phyloP scores from a whole-genome alignment of 2,329 filamentous ascomycete genomes.

The Fusarium sp. region DNA sequence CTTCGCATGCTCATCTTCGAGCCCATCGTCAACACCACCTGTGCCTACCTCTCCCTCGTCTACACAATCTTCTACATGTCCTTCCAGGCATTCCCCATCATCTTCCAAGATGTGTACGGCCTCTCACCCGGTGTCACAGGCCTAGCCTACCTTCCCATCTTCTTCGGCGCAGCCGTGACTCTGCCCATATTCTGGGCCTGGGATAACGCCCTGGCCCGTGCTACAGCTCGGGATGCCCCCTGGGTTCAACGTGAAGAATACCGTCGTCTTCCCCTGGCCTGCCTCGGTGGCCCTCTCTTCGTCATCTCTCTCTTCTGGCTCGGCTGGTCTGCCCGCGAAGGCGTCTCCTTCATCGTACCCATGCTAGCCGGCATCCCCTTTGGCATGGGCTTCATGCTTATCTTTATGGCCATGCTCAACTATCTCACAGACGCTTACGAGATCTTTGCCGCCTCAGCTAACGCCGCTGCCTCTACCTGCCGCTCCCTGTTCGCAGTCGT shows the following conservation, averaged over 20 bases:
- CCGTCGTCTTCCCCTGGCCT: slow-evolving; percentile 74
- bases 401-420: slow-evolving; percentile 70
- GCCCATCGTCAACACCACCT: slow-evolving; percentile 74
- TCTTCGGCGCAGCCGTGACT: slow-evolving; percentile 66
- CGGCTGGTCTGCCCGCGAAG: slow-evolving; percentile 62
- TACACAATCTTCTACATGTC: slow-evolving; percentile 75
- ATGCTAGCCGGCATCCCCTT: slow-evolving; percentile 68
- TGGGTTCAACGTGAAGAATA: slow-evolving; percentile 72
- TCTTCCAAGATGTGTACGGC: slow-evolving; percentile 69
- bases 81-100: slow-evolving; percentile 76
- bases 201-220: slow-evolving; percentile 65
- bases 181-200: slow-evolving; percentile 69
- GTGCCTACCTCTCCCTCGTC: slow-evolving; percentile 73
- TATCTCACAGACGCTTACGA: slow-evolving; percentile 74
- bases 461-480: slow-evolving; percentile 82
- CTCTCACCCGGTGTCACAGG: slow-evolving; percentile 71
- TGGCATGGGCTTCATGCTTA: slow-evolving; percentile 67
- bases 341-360: slow-evolving; percentile 62
- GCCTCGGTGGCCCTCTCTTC: slow-evolving; percentile 71
- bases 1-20: slow-evolving; percentile 76
- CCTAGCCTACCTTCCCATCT: slow-evolving; percentile 73
- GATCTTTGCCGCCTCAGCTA: slow-evolving; percentile 75
- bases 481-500: slow-evolving; percentile 92
- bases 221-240: slow-evolving; percentile 55
- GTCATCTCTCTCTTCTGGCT: slow-evolving; percentile 66